A percentile compares a stretch with the other conserved stretches of the same genome.
phyloP scores from a whole-genome alignment of 2,329 filamentous ascomycete species.

The Diaporthe citriasiana region DNA sequence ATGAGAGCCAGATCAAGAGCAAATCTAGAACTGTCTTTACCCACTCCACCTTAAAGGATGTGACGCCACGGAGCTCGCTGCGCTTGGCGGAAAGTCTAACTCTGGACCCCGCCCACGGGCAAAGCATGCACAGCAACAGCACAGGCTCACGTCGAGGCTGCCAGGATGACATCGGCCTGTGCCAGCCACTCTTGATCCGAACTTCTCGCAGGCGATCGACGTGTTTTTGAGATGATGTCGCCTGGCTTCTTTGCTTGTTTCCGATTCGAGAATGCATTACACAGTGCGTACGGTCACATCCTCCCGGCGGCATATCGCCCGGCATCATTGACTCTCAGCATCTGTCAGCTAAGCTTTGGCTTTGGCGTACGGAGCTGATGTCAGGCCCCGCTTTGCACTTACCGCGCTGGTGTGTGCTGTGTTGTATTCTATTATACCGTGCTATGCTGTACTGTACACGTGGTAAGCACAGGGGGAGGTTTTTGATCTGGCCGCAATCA shows the following conservation, averaged over 20 bases:
- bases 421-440: background rate
- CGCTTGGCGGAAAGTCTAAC: slow-evolving; percentile 31
- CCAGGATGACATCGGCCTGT: slow-evolving; percentile 16
- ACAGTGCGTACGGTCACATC: background rate
- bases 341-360: slow-evolving; percentile 27
- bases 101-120: slow-evolving; percentile 21
- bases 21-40: slow-evolving; percentile 10
- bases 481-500: slow-evolving; percentile 6
- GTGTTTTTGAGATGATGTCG: slow-evolving; percentile 32
- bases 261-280: slow-evolving; percentile 22
- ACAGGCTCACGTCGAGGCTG: slow-evolving; percentile 17
- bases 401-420: background rate
- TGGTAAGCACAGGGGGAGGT: background rate
- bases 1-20: slow-evolving; percentile 30
- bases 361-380: background rate
- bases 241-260: slow-evolving; percentile 15
- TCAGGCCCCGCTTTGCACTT: slow-evolving; percentile 5
- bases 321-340: slow-evolving; percentile 1
- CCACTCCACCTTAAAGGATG: slow-evolving; percentile 27
- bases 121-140: slow-evolving; percentile 12
- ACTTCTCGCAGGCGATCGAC: slow-evolving; percentile 35
- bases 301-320: background rate
- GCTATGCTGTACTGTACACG: background rate
- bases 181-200: slow-evolving; percentile 32
- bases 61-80: slow-evolving; percentile 32